A percentile compares a stretch with the other conserved stretches of the same genome.
Conservation (phyloP, 2,329 filamentous ascomycete genomes). For the Sordariomycetes sp. region DNA sequence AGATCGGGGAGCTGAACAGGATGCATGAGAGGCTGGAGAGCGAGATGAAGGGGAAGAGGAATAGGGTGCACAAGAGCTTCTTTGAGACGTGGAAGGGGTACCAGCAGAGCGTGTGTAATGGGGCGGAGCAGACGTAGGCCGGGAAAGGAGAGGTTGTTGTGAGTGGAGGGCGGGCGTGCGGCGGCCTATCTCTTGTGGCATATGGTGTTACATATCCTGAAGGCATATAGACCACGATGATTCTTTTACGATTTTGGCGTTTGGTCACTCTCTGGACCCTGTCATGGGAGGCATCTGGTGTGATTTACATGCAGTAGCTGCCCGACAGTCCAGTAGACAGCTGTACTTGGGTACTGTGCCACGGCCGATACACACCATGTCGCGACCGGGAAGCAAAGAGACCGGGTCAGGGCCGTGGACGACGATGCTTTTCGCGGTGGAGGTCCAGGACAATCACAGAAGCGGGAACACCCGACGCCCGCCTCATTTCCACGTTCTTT, state of each 20-base stretch:
- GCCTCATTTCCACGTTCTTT: neutral
- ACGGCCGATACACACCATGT: neutral
- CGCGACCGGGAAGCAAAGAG: neutral
- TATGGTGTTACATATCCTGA: neutral
- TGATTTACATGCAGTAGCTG: neutral
- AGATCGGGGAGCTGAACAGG: conserved; percentile 41
- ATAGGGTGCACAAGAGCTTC: conserved; percentile 46
- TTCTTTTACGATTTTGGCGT: neutral
- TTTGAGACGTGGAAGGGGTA: conserved; percentile 61
- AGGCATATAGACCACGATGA: neutral
- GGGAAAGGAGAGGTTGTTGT: neutral
- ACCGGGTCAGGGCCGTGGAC: neutral
- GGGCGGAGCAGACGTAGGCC: conserved; percentile 18
- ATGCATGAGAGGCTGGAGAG: conserved; percentile 41
- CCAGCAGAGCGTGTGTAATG: conserved; percentile 2
- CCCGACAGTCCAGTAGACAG: neutral
- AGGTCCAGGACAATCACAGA: neutral
- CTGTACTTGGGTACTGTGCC: neutral
- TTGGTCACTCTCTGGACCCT: neutral
- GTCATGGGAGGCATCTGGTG: neutral
- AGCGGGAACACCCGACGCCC: neutral
- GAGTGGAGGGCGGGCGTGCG: neutral
- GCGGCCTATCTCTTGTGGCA: neutral
- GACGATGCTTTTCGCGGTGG: neutral
- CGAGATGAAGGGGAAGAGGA: conserved; percentile 34